Evolutionary conservation across 2,329 filamentous ascomycete species (phyloP).

Genomic region (Basipetospora chlamydospora): DNA sequence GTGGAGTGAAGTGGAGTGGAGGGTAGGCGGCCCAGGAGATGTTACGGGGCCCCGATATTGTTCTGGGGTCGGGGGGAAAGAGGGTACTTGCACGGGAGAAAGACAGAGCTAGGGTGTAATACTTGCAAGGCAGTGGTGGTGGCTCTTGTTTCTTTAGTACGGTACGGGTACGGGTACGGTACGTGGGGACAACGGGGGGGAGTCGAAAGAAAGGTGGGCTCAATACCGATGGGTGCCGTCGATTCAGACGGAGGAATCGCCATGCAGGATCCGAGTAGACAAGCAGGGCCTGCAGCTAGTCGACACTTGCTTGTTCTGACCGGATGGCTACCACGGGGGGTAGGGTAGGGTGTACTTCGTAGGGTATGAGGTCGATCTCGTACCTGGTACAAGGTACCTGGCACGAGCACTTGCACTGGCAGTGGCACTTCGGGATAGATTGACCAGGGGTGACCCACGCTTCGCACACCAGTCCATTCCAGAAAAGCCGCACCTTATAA

Average conservation of each 20-base stretch:
- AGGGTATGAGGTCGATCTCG: too few relatives aligned
- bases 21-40: not conserved
- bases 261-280: constrained; percentile 26
- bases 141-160: constrained; percentile 25
- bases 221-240: constrained; percentile 28
- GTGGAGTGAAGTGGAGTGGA: not conserved
- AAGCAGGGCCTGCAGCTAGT: too few relatives aligned
- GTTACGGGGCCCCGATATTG: constrained; percentile 2
- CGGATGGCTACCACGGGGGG: too few relatives aligned
- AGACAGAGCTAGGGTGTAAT: constrained; percentile 1
- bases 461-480: too few relatives aligned
- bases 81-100: not conserved
- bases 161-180: constrained; percentile 19
- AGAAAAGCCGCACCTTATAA: constrained; percentile 6
- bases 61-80: constrained; percentile 3
- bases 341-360: too few relatives aligned
- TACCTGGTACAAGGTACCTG: constrained; percentile 5
- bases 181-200: too few relatives aligned
- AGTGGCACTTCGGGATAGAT: too few relatives aligned
- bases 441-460: too few relatives aligned
- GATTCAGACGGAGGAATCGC: constrained; percentile 30
- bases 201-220: too few relatives aligned
- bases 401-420: not conserved
- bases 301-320: too few relatives aligned
- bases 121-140: constrained; percentile 19